Conservation (phyloP, 306 rosid genomes). For the Pachyrhizus erosus region DNA sequence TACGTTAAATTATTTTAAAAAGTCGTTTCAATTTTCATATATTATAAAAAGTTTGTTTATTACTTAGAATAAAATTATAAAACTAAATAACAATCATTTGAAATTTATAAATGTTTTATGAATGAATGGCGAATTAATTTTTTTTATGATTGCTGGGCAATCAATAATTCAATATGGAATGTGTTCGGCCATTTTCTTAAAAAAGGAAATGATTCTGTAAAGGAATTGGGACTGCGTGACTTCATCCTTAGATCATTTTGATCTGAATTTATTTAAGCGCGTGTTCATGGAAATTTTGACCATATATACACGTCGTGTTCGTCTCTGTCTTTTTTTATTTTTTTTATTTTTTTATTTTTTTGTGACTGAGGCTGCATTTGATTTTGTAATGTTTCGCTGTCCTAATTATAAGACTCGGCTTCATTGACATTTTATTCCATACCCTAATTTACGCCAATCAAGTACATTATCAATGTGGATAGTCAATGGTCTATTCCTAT, state of each 20-base stretch:
- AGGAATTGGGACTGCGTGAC: not conserved
- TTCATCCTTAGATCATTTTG: not conserved
- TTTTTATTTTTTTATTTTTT: too few relatives aligned
- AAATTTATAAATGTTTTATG: too few relatives aligned
- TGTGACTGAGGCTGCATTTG: too few relatives aligned
- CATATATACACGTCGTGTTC: not conserved
- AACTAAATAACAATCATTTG: too few relatives aligned
- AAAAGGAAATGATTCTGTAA: not conserved
- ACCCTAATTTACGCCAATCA: conserved; percentile 33
- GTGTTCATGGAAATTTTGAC: conserved; percentile 3
- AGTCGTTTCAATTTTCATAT: not conserved
- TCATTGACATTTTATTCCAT: conserved; percentile 21
- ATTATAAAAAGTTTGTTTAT: not conserved
- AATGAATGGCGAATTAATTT: too few relatives aligned
- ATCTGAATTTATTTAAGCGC: not conserved
- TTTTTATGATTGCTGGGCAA: too few relatives aligned
- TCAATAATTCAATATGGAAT: not conserved
- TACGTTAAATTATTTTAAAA: not conserved
- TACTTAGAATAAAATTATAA: not conserved
- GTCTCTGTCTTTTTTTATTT: too few relatives aligned
- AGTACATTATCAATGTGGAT: not conserved
- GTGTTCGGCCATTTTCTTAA: not conserved
- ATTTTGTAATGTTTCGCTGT: not conserved
- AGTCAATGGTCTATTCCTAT: conserved; percentile 2
- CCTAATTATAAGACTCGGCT: not conserved